Percentiles rank a stretch among this genome's conserved stretches.
Conservation (phyloP, 2,329 filamentous ascomycete genomes). For the Zymoseptoria passerinii region DNA sequence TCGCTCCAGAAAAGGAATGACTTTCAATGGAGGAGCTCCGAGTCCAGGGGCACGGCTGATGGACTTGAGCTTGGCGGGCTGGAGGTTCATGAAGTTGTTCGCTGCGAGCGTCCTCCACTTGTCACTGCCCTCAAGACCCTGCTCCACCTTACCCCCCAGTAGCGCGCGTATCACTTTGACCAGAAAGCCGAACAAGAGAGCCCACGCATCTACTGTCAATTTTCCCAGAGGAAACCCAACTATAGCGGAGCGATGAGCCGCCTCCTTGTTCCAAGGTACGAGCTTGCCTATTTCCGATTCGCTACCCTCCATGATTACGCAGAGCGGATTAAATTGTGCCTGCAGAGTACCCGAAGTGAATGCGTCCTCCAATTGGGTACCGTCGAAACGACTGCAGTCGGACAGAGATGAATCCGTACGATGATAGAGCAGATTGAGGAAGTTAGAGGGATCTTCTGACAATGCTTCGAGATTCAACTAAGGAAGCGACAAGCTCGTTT, state of each 20-base stretch:
- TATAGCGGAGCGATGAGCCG: slow-evolving; percentile 9
- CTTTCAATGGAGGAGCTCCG: not conserved
- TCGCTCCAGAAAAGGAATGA: not conserved
- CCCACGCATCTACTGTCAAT: slow-evolving; percentile 1
- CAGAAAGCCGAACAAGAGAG: not conserved
- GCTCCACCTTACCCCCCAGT: not conserved
- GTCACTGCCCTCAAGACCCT: not conserved
- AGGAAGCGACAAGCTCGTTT: slow-evolving; percentile 4
- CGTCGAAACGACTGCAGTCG: slow-evolving; percentile 10
- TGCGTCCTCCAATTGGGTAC: not conserved
- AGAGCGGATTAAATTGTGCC: slow-evolving; percentile 8
- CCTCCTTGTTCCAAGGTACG: slow-evolving; percentile 3
- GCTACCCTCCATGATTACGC: slow-evolving; percentile 8
- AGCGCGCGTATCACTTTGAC: not conserved
- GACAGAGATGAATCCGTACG: slow-evolving; percentile 2
- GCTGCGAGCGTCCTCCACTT: not conserved
- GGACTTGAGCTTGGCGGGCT: not conserved
- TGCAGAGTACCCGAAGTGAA: slow-evolving; percentile 1
- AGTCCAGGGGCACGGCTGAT: not conserved
- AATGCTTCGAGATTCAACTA: slow-evolving; percentile 12
- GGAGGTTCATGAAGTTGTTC: not conserved
- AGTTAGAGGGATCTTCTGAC: slow-evolving; percentile 7
- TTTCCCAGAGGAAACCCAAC: slow-evolving; percentile 10
- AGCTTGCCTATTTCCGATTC: slow-evolving; percentile 4
- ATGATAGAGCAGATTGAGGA: slow-evolving; percentile 10